Base-by-base conservation (phyloP, 2,329 filamentous ascomycete genomes). In the Colletotrichum nymphaeae region DNA sequence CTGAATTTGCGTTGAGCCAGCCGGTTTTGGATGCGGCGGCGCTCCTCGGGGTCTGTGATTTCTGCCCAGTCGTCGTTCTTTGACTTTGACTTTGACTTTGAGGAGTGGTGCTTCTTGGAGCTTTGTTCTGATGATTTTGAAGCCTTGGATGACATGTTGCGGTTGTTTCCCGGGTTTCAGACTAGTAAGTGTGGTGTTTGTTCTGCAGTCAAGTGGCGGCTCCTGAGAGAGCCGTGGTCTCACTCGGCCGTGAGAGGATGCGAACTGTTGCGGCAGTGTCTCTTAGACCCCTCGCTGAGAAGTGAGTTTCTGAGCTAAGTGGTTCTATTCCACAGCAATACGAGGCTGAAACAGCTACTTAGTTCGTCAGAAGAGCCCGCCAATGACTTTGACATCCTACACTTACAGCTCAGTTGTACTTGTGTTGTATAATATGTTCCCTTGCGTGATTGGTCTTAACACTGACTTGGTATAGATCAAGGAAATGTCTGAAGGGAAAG, bases 1-100 rank as follows among this genome's bases (percentile, higher is more conserved):
- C 93, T 88, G 77, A 94, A 95, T 78, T 94, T 94, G 76, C 93
- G 88, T 78, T 95, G 93, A 2, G 93, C 93, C 74, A 94, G 89
- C 67, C 92, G 89, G 80, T 95, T 95, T 80, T 95, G 93, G 63
- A 95, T 93, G 73, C 92, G 91, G 75, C 93, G 87, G 78, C 93
- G 88, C 83, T 94, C 92, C 73, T 91, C 91, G 0, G 92, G 92
- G 76, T 95, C 92, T 7, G 88, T 89, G 56, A 95, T 87, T 0
- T 92, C 88, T 32, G 89, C 86, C 93, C 93, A 95, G 82, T 94
- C 90, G 75, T 93, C 88, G 3, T 84, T 84, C 75, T 87, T 88
- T 37, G 78, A 78, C 76, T 83, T 83, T 5, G 84, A 80, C 75
- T 85, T 88, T 62, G 80, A 77, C 69, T 83, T 86, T 7, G 78